Base-by-base conservation (phyloP, 116 monocot genomes). In the Cymodocea nodosa region DNA sequence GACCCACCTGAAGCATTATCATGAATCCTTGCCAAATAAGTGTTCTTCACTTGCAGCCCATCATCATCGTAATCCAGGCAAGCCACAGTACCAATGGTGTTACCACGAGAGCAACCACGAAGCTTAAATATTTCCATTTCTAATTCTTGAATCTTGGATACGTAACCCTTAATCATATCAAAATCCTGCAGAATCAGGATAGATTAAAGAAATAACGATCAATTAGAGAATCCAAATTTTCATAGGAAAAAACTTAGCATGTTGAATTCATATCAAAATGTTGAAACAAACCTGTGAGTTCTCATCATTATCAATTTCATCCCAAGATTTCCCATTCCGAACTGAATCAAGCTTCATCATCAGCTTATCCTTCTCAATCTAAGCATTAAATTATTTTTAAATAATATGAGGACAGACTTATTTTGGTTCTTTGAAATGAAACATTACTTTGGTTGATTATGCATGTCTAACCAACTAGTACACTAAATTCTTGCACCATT, bases 331-430 rank as follows among this genome's bases (percentile, higher is more conserved):
- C 54, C 85, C 97, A 72, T 52, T 71, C n/a, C 78, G 76, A 68
- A 72, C 74, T 52, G 75, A 72, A 65, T 85, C 85, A 37, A 97
- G 78, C 70, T 82, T 90, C 70, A 91, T 64, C 56, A 81, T 71
- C 56, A 97, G 77, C 65, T 87, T 76, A 62, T 91, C 97, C 67
- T 78, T 91, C 71, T 97, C 91, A 63, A 88, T 72, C 97, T 97
- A 71, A 62, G 16, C 11, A 37, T 17, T 49, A 23, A 62, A 14
- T 30, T 53, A 9, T 30, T 53, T 15, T 24, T 15, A 15, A 16
- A 53, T 17, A 30, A 52, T 16, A 37, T 14, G 2, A 53, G 25
- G 16, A 24, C 9, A 52, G 11, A 12, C 9, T 7, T 35, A n/a
- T n/a, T n/a, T n/a, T n/a, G n/a, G n/a, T 44, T 44, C 9, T 7